Evolutionary conservation across 495 filamentous ascomycete genomes (phyloP), one percentile per base, ranked within the genome.

Genomic region (Talaromyces liani): DNA sequence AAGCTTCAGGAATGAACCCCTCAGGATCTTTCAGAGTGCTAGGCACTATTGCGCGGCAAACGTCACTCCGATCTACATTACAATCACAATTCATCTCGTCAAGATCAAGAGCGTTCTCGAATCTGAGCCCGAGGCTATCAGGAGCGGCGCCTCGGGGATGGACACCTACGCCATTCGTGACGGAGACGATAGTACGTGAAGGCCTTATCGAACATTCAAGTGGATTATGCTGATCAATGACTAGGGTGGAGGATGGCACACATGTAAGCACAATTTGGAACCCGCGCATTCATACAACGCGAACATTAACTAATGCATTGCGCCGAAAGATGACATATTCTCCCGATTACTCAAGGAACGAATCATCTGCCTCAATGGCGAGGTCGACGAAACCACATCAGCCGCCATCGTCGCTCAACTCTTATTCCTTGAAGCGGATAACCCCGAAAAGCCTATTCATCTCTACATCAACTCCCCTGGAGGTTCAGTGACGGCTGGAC

Each of bases 381-480:
- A 87, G 68, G 93, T 98, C 64, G 88, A 97, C 79, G 91, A 96
- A 68, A 86, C 82, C 20, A 82, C 92, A 58, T 96, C 92, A 47
- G 92, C 95, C 33, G 89, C 90, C 58, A 91, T 97, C 67, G 93
- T 97, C 24, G 91, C 94, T 2, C 94, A 98, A 72, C 87, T 98
- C 64, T 89, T 98, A 65, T 98, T 92, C 83, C 92, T 98, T 71
- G 94, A 98, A 84, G 94, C 94, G 65, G 94, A 97, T 69, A 91
- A 91, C 75, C 94, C 93, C 6, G 79, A 92, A 64, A 97, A 96
- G 73, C 87, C 92, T 31, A 97, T 98, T 63, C 92, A 90, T 63
- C 89, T 98, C 67, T 98, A 98, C 76, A 98, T 98, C 75, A 95
- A 98, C 75, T 93, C 91, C 0, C 95, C 95, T 3, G 94, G 94